Conservation (phyloP, 495 filamentous ascomycete genomes). For the Lophiostoma macrostomum region DNA sequence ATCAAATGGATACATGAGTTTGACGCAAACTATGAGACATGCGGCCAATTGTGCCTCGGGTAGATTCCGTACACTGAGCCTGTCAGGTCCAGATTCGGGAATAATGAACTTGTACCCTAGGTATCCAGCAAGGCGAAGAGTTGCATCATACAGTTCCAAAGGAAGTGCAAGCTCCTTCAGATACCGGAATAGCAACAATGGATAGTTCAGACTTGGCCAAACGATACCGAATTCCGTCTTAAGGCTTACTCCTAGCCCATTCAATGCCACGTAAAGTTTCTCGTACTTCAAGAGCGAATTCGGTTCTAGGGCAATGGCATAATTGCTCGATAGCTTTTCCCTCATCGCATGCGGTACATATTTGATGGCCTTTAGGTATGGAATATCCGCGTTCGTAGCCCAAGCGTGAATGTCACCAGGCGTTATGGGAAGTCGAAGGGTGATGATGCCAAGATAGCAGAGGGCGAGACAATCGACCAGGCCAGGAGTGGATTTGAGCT, state of each 20-base stretch:
- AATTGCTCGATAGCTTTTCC: slow-evolving; percentile 34
- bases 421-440: slow-evolving; percentile 63
- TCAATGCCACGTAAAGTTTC: slow-evolving; percentile 61
- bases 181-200: slow-evolving; percentile 64
- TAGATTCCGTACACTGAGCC: slow-evolving; percentile 33
- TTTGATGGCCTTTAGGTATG: slow-evolving; percentile 35
- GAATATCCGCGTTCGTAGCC: slow-evolving; percentile 34
- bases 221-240: slow-evolving; percentile 62
- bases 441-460: slow-evolving; percentile 63
- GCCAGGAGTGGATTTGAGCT: slow-evolving; percentile 48
- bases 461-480: slow-evolving; percentile 62
- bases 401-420: slow-evolving; percentile 58
- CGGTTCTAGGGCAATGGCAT: slow-evolving; percentile 31
- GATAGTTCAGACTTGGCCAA: slow-evolving; percentile 69
- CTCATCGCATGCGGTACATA: slow-evolving; percentile 35
- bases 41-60: slow-evolving; percentile 73
- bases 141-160: slow-evolving; percentile 64
- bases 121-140: slow-evolving; percentile 56
- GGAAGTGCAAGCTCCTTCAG: slow-evolving; percentile 75
- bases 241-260: slow-evolving; percentile 60
- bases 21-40: slow-evolving; percentile 72
- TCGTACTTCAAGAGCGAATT: slow-evolving; percentile 49
- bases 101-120: slow-evolving; percentile 58
- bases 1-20: slow-evolving; percentile 76
- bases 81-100: slow-evolving; percentile 19